Evolutionary conservation across 2,329 filamentous ascomycete species (phyloP).

Genomic region (Niveomyces coronatus): DNA sequence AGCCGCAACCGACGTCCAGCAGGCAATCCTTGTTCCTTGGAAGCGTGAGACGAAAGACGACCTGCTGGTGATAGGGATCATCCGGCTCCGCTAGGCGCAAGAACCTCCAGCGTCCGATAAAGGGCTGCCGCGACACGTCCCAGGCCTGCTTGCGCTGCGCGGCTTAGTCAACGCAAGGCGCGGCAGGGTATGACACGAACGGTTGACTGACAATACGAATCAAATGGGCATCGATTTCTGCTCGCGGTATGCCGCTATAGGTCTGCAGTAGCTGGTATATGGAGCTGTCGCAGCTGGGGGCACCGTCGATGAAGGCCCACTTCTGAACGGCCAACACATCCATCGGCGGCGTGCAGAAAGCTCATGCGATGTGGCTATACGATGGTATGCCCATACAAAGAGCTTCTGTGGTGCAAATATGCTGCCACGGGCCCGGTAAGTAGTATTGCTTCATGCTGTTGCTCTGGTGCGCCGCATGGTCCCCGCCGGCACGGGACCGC

Average conservation of each 20-base stretch:
- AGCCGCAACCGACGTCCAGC: conserved; percentile 40
- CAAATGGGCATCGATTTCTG: conserved; percentile 26
- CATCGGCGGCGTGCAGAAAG: conserved; percentile 16
- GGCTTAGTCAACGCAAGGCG: conserved; percentile 7
- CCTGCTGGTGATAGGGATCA: conserved; percentile 33
- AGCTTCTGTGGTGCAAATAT: not conserved
- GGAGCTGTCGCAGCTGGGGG: conserved; percentile 27
- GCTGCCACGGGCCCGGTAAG: conserved; percentile 1
- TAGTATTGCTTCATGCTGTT: no score
- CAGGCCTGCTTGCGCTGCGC: conserved; percentile 35
- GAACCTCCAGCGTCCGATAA: conserved; percentile 40
- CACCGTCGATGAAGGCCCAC: conserved; percentile 27
- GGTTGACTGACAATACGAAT: conserved; percentile 23
- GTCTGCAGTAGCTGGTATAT: conserved; percentile 25
- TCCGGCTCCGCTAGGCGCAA: conserved; percentile 30
- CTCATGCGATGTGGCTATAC: not conserved
- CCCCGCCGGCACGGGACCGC: no score
- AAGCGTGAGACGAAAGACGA: conserved; percentile 30
- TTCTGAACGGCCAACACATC: conserved; percentile 24
- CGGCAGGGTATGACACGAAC: not conserved
- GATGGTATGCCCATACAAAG: not conserved
- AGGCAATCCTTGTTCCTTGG: conserved; percentile 29
- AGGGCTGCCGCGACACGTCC: conserved; percentile 33
- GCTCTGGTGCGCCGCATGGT: no score
- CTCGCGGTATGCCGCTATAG: conserved; percentile 28